These are phyloP conservation scores for Ceratocystiopsis brevicomis DNA, from an alignment of 2,329 filamentous ascomycete genomes.

Conservation along the genomic window DNA sequence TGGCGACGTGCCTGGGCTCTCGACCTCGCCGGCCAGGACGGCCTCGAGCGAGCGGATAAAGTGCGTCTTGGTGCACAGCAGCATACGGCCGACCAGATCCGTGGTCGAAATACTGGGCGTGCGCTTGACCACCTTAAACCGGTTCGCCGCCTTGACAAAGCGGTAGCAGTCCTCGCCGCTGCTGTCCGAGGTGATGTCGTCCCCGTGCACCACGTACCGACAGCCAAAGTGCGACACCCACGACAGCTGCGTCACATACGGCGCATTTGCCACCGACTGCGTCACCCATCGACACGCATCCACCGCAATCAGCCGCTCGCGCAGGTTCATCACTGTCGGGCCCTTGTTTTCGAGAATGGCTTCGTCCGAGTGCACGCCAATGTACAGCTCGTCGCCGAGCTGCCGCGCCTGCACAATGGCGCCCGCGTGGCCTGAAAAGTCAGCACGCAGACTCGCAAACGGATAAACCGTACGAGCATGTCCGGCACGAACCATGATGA, in stretches of 20 bases:
- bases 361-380: constrained; percentile 90
- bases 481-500: constrained; percentile 54
- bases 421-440: constrained; percentile 61
- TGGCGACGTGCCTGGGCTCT: constrained; percentile 47
- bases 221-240: constrained; percentile 96
- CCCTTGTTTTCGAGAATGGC: constrained; percentile 94
- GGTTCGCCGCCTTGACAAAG: constrained; percentile 81
- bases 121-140: constrained; percentile 92
- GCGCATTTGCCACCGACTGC: constrained; percentile 61
- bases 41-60: constrained; percentile 69
- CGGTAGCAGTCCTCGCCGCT: constrained; percentile 92
- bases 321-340: constrained; percentile 86
- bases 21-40: constrained; percentile 42
- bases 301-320: constrained; percentile 80
- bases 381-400: constrained; percentile 70
- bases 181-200: constrained; percentile 44
- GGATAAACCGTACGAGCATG: background rate
- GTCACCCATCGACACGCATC: constrained; percentile 94
- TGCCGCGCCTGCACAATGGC: constrained; percentile 92
- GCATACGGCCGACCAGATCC: constrained; percentile 93
- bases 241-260: constrained; percentile 81
- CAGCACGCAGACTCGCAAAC: background rate
- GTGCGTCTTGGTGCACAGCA: constrained; percentile 85
- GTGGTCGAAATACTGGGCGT: constrained; percentile 95
- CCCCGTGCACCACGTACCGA: constrained; percentile 43